Conservation (phyloP, 139 green algal genomes). For the Tetradesmus obliquus region DNA sequence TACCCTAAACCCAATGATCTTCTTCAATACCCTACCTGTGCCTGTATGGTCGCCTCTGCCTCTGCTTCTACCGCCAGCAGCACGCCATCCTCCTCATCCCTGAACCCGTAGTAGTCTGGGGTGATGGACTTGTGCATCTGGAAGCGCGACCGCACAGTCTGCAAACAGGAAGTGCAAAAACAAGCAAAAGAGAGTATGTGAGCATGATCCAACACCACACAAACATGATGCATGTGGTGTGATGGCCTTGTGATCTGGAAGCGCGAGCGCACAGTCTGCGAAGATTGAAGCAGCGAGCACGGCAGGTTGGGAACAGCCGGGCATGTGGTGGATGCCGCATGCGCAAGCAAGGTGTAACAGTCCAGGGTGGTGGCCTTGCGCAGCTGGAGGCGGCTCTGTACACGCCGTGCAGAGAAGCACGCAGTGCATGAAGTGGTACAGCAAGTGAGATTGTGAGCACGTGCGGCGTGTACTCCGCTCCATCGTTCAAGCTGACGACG, state of each 20-base stretch:
- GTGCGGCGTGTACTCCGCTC: too few relatives aligned
- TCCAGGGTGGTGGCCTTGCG: background rate
- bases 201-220: background rate
- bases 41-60: conserved; percentile 69
- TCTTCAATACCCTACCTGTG: too few relatives aligned
- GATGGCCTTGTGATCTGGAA: background rate
- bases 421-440: too few relatives aligned
- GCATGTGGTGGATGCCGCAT: background rate
- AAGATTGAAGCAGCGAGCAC: background rate
- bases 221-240: background rate
- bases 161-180: background rate
- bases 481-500: too few relatives aligned
- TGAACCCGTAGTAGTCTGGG: conserved; percentile 98
- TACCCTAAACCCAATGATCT: too few relatives aligned
- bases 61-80: conserved; percentile 82
- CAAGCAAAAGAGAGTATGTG: background rate
- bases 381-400: background rate
- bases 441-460: too few relatives aligned
- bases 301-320: background rate
- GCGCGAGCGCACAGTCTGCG: background rate
- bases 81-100: conserved; percentile 95
- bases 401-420: too few relatives aligned
- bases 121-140: conserved; percentile 94
- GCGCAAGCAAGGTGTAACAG: background rate
- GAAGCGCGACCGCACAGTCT: conserved; percentile 73